Evolutionary conservation across 1,284 basidiomycete genomes (phyloP).

Genomic region (Cryptococcus depauperatus): DNA sequence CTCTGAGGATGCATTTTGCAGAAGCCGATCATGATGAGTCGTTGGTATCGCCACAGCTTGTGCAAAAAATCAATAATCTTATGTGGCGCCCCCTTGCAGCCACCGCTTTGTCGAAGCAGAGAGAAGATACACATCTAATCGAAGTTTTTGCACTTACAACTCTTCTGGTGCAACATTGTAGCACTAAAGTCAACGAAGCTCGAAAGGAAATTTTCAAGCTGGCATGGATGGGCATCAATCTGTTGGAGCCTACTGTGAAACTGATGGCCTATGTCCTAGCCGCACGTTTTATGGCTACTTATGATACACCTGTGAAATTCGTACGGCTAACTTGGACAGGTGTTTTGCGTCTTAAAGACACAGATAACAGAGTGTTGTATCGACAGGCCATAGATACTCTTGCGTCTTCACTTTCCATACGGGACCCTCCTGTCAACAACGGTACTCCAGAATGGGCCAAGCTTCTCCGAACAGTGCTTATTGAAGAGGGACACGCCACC

Average conservation of each 20-base stretch:
- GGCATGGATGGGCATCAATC: constrained; percentile 79
- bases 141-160: constrained; percentile 89
- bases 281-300: constrained; percentile 87
- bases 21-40: constrained; percentile 39
- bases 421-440: constrained; percentile 50
- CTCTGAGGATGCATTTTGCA: constrained; percentile 65
- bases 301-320: constrained; percentile 88
- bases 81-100: constrained; percentile 40
- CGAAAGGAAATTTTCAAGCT: constrained; percentile 94
- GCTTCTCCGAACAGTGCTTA: constrained; percentile 74
- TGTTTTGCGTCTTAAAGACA: constrained; percentile 73
- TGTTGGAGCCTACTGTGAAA: constrained; percentile 66
- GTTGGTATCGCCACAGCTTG: constrained; percentile 28
- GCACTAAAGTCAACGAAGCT: constrained; percentile 64
- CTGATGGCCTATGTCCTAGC: constrained; percentile 89
- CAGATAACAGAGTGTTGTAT: constrained; percentile 64
- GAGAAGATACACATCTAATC: constrained; percentile 59
- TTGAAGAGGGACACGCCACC: constrained; percentile 78
- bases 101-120: constrained; percentile 26
- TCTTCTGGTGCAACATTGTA: constrained; percentile 76
- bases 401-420: constrained; percentile 68
- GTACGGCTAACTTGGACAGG: constrained; percentile 90
- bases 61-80: constrained; percentile 31
- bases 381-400: constrained; percentile 85
- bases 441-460: constrained; percentile 78